These are phyloP conservation scores for Purshia tridentata DNA, from an alignment of 306 rosid species.

Conservation along the genomic window DNA sequence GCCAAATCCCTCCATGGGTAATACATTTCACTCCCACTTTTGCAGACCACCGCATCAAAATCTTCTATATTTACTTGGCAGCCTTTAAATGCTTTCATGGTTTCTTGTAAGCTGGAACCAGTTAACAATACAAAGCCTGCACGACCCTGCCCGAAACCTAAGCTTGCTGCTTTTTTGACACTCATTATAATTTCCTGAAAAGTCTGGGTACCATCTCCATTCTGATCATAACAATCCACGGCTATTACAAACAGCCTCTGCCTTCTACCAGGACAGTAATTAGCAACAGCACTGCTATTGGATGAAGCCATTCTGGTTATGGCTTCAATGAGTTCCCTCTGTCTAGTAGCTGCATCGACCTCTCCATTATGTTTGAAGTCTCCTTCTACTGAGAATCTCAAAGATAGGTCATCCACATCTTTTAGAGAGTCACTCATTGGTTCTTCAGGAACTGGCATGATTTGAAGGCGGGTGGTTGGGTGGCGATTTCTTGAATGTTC, in stretches of 20 bases:
- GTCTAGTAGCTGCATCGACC: constrained; percentile 56
- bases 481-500: constrained; percentile 61
- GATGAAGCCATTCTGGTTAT: constrained; percentile 49
- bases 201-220: constrained; percentile 42
- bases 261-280: constrained; percentile 63
- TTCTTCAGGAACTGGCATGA: constrained; percentile 59
- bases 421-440: constrained; percentile 73
- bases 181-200: constrained; percentile 40
- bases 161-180: constrained; percentile 45
- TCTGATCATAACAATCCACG: constrained; percentile 53
- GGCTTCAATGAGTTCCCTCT: constrained; percentile 71
- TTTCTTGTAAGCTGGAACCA: constrained; percentile 62
- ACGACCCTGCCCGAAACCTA: constrained; percentile 40
- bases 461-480: constrained; percentile 58
- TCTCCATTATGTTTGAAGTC: constrained; percentile 51
- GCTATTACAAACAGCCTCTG: constrained; percentile 65
- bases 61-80: constrained; percentile 53
- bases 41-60: constrained; percentile 69
- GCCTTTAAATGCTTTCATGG: constrained; percentile 47
- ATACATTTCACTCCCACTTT: constrained; percentile 77
- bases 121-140: constrained; percentile 57
- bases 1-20: constrained; percentile 71
- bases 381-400: constrained; percentile 69
- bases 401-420: constrained; percentile 72
- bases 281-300: constrained; percentile 35